Conservation (phyloP, 768 basidiomycete genomes). For the Plicaturopsis crispa region DNA sequence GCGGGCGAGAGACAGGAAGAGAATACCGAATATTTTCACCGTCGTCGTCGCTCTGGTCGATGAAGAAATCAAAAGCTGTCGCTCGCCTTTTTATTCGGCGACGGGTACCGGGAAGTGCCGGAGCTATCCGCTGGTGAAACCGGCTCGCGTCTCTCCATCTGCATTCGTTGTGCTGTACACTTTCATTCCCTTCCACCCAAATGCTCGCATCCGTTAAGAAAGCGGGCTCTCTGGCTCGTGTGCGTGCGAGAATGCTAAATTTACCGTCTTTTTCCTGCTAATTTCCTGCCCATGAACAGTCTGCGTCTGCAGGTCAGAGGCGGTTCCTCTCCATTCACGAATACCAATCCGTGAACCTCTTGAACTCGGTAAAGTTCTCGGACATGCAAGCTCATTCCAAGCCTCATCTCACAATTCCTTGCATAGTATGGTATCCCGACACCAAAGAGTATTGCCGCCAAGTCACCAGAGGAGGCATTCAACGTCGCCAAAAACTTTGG, state of each 20-base stretch:
- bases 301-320: conserved; percentile 73
- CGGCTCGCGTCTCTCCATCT: background rate
- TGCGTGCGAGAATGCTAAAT: conserved; percentile 9
- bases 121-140: too few species aligned
- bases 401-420: conserved; percentile 2
- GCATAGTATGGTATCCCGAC: conserved; percentile 90
- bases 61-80: too few species aligned
- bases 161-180: conserved; percentile 6
- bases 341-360: conserved; percentile 91
- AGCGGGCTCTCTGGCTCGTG: conserved; percentile 58
- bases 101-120: too few species aligned
- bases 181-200: conserved; percentile 17
- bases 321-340: conserved; percentile 96
- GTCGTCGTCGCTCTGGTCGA: conserved; percentile 75
- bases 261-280: conserved; percentile 12
- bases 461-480: conserved; percentile 83
- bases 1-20: conserved; percentile 72
- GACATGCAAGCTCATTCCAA: background rate
- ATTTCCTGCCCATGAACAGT: conserved; percentile 26
- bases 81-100: too few species aligned
- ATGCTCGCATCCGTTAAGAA: conserved; percentile 69
- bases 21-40: conserved; percentile 36
- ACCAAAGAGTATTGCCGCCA: conserved; percentile 84
- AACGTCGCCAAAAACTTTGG: conserved; percentile 87
- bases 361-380: conserved; percentile 69